Evolutionary conservation across 2,329 filamentous ascomycete genomes (phyloP).

Genomic region (Apiospora saccharicola): DNA sequence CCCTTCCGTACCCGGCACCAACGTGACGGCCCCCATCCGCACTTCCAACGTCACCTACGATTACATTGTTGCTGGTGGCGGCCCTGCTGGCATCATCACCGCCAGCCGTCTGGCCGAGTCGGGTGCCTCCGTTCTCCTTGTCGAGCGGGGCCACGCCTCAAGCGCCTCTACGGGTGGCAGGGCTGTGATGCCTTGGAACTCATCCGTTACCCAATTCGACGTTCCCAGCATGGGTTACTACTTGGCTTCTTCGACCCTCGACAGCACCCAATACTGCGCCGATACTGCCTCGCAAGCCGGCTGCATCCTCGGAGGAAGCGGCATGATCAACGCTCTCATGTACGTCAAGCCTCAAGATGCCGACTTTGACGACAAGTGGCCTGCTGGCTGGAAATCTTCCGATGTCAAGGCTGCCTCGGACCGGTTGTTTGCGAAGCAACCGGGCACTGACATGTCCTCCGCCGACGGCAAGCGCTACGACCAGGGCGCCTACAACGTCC

Average conservation of each 20-base stretch:
- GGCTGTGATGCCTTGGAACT: conserved; percentile 42
- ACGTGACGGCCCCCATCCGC: conserved; percentile 34
- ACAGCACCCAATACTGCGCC: conserved; percentile 42
- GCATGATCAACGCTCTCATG: conserved; percentile 44
- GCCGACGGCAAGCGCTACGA: conserved; percentile 36
- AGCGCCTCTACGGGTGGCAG: conserved; percentile 42
- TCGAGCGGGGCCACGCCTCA: conserved; percentile 48
- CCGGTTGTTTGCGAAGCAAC: conserved; percentile 39
- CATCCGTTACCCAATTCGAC: conserved; percentile 41
- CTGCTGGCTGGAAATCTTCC: conserved; percentile 39
- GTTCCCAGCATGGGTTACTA: conserved; percentile 40
- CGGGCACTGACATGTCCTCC: conserved; percentile 38
- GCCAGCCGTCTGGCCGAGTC: conserved; percentile 47
- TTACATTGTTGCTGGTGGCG: conserved; percentile 49
- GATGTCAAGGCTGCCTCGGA: conserved; percentile 38
- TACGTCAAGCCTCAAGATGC: conserved; percentile 42
- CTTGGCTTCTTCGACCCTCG: conserved; percentile 31
- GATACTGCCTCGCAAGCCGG: conserved; percentile 46
- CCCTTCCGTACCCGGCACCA: conserved; percentile 33
- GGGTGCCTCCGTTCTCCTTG: conserved; percentile 45
- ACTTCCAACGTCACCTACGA: conserved; percentile 47
- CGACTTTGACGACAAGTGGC: conserved; percentile 43
- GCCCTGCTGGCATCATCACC: conserved; percentile 45
- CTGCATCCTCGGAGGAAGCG: conserved; percentile 48
- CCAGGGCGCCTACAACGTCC: conserved; percentile 29